Evolutionary conservation across 2,329 filamentous ascomycete species (phyloP), one percentile per base, ranked within the genome.

Genomic region (Xylariaceae sp.): DNA sequence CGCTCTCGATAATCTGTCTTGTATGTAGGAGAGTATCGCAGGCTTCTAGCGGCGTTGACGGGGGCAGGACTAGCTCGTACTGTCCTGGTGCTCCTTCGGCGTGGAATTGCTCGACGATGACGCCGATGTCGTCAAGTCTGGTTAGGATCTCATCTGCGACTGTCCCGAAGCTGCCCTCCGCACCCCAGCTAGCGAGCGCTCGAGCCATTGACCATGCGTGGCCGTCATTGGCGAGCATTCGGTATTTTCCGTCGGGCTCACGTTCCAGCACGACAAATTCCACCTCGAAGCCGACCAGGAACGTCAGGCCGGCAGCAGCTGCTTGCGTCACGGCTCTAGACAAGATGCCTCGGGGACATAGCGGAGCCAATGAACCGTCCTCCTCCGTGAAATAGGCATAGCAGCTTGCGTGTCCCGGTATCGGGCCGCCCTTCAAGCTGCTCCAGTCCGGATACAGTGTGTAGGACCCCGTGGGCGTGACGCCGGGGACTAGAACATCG

Each of bases 251-350:
- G 1, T 58, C 60, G 15, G 68, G 58, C 22, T 69, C 62, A 7
- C 77, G 76, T 39, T 77, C 76, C 59, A 92, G 74, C 59, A 95
- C 84, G 1, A 88, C 77, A 9, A 94, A 81, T 69, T 95, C 89
- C 39, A 95, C 83, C 68, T 95, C 90, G 60, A 94, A 95, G 0
- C 89, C 90, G 15, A 90, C 70, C 0, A 85, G 74, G 45, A 91
- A 82, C 2, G 76, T 70, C 2, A 89, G 73, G 1, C 76, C 74
- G 36, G 80, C 73, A 1, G 70, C 62, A 10, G 76, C 71, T 0
- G 87, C 79, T 5, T 72, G 70, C 0, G 77, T 72, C 1, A 86
- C 65, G 0, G 84, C 74, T 2, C 70, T 74, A 50, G 81, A 72
- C 50, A 95, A 73, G 52, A 85, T 67, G 40, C 82, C 74, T 51